Evolutionary conservation across 148 eudicot genomes (phyloP).

Genomic region (Agrostemma githago): DNA sequence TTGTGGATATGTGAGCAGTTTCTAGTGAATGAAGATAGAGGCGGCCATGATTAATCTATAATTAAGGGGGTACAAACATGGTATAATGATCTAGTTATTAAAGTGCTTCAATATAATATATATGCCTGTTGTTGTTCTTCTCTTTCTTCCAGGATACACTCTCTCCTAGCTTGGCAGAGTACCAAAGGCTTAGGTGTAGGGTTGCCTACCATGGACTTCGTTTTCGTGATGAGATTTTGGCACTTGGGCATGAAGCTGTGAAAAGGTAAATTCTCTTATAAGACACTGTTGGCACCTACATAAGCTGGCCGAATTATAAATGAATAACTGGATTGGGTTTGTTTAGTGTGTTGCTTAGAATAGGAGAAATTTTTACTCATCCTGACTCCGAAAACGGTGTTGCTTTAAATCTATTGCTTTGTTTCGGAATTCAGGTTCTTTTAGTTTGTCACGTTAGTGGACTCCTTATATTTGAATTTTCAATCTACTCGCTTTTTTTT

Average conservation of each 20-base stretch:
- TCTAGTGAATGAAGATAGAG: neutral
- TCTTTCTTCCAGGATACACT: slow-evolving; percentile 52
- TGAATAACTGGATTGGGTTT: neutral
- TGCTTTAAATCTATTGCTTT: slow-evolving; percentile 5
- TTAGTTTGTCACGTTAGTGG: neutral
- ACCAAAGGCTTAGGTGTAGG: slow-evolving; percentile 95
- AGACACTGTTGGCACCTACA: neutral
- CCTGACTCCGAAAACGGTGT: neutral
- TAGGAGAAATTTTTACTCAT: slow-evolving; percentile 3
- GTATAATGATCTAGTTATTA: neutral
- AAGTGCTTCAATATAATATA: neutral
- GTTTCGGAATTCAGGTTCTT: neutral
- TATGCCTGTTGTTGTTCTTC: slow-evolving; percentile 24
- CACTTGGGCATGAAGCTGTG: slow-evolving; percentile 65
- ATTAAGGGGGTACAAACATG: neutral
- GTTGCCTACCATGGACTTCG: slow-evolving; percentile 89
- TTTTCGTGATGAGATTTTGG: slow-evolving; percentile 71
- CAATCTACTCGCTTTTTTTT: no score
- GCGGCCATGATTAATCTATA: neutral
- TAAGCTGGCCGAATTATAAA: neutral
- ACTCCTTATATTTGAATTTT: no score
- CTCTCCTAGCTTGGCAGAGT: slow-evolving; percentile 69
- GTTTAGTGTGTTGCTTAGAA: slow-evolving; percentile 9
- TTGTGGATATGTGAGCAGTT: neutral
- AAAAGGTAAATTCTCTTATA: slow-evolving; percentile 46